Percentiles rank a stretch among this genome's conserved stretches.
These are phyloP conservation scores for Binderoboletus segoi DNA, from an alignment of 1,284 basidiomycete genomes.

Conservation along the genomic window DNA sequence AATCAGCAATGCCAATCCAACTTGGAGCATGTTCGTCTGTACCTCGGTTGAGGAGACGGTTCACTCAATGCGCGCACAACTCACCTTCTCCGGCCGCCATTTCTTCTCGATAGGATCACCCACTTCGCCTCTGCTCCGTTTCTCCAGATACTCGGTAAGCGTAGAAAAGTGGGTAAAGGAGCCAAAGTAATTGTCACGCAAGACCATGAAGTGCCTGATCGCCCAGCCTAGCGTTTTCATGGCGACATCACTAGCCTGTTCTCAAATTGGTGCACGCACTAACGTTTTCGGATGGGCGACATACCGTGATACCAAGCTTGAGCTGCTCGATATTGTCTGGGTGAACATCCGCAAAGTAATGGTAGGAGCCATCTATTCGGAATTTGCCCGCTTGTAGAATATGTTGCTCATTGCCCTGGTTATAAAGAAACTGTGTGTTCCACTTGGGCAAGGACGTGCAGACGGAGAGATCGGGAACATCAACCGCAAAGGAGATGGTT, in stretches of 20 bases:
- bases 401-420: constrained; percentile 54
- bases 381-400: constrained; percentile 65
- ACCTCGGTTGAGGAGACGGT: constrained; percentile 6
- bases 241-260: constrained; percentile 53
- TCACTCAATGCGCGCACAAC: constrained; percentile 26
- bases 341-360: constrained; percentile 67
- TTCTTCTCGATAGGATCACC: constrained; percentile 83
- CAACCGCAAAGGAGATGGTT: constrained; percentile 66
- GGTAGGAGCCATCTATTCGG: constrained; percentile 70
- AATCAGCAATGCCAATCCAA: constrained; percentile 62
- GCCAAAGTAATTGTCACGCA: constrained; percentile 92
- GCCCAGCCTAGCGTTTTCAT: constrained; percentile 86
- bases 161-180: constrained; percentile 90
- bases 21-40: constrained; percentile 82
- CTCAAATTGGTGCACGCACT: constrained; percentile 5
- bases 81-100: constrained; percentile 74
- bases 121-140: constrained; percentile 56
- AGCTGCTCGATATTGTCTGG: constrained; percentile 80
- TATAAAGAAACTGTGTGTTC: constrained; percentile 83
- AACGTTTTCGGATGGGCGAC: constrained; percentile 20
- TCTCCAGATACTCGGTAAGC: constrained; percentile 79
- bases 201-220: constrained; percentile 81
- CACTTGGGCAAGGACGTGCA: constrained; percentile 78
- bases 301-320: constrained; percentile 67
- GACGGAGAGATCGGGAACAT: constrained; percentile 59